phyloP scores from a whole-genome alignment of 495 filamentous ascomycete genomes.

The Staphylotrichum longicolle region DNA sequence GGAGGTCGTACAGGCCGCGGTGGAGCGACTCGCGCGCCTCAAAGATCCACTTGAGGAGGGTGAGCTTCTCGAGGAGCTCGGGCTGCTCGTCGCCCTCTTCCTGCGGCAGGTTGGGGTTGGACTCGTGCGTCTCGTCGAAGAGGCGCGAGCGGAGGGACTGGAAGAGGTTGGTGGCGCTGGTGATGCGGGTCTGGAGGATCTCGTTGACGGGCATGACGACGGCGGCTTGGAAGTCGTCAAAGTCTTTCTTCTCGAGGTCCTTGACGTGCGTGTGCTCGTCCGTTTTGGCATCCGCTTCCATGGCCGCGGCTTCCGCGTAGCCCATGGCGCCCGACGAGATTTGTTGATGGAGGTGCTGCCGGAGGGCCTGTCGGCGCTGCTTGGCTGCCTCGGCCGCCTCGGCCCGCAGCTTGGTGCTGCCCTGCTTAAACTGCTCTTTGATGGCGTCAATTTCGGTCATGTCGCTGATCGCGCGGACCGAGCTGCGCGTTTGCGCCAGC shows the following conservation, averaged over 20 bases:
- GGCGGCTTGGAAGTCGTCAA: conserved; percentile 70
- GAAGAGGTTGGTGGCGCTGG: conserved; percentile 62
- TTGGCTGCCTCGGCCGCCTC: conserved; percentile 45
- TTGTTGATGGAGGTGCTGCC: conserved; percentile 65
- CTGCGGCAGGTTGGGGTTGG: conserved; percentile 76
- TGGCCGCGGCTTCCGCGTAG: conserved; percentile 71
- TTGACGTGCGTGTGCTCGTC: conserved; percentile 61
- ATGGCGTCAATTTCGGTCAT: conserved; percentile 67
- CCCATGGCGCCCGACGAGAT: conserved; percentile 72
- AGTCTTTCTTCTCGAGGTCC: conserved; percentile 64
- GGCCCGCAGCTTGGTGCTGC: conserved; percentile 43
- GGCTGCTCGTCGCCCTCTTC: conserved; percentile 95
- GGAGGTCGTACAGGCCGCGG: conserved; percentile 75
- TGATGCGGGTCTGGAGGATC: conserved; percentile 64
- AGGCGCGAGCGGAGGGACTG: conserved; percentile 67
- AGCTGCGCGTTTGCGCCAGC: conserved; percentile 69
- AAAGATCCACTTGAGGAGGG: conserved; percentile 95
- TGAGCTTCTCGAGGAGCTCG: conserved; percentile 89
- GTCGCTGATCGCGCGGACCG: conserved; percentile 75
- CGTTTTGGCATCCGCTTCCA: conserved; percentile 65
- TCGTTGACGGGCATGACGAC: conserved; percentile 77
- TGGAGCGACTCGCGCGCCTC: conserved; percentile 87
- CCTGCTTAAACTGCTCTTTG: conserved; percentile 56
- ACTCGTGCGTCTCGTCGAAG: conserved; percentile 67
- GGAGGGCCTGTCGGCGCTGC: conserved; percentile 45